Evolutionary conservation across 2,329 filamentous ascomycete genomes (phyloP).

Genomic region (Sarocladiaceae sp.): DNA sequence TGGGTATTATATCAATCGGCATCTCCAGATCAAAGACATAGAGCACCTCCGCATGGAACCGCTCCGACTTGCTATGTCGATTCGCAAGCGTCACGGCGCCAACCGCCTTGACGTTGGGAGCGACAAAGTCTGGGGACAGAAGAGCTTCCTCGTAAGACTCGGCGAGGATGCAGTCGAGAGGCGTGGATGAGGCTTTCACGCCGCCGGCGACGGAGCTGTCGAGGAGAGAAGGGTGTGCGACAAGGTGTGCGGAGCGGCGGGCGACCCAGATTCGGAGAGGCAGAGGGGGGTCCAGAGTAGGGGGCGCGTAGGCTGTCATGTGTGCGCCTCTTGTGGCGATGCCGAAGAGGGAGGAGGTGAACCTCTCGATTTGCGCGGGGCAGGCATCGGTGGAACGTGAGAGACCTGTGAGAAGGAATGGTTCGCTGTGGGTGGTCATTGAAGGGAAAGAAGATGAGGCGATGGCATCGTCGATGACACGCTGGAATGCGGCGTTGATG

Average conservation of each 20-base stretch:
- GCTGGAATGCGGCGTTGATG: constrained; percentile 33
- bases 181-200: constrained; percentile 58
- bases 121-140: constrained; percentile 17
- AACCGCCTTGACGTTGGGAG: constrained; percentile 20
- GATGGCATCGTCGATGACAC: constrained; percentile 31
- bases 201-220: constrained; percentile 80
- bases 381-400: constrained; percentile 10
- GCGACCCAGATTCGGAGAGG: constrained; percentile 65
- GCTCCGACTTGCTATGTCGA: constrained; percentile 18
- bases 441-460: constrained; percentile 30
- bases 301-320: constrained; percentile 53
- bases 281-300: constrained; percentile 27
- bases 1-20: constrained; percentile 47
- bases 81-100: constrained; percentile 31
- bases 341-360: constrained; percentile 58
- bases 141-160: constrained; percentile 69
- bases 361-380: constrained; percentile 49
- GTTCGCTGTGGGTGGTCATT: constrained; percentile 35
- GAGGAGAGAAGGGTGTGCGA: constrained; percentile 67
- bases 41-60: constrained; percentile 33
- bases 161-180: constrained; percentile 61
- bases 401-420: constrained; percentile 33
- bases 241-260: constrained; percentile 55
- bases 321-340: constrained; percentile 61
- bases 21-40: constrained; percentile 76